phyloP scores from a whole-genome alignment of 1,284 basidiomycete genomes.

The Trametes hirsuta region DNA sequence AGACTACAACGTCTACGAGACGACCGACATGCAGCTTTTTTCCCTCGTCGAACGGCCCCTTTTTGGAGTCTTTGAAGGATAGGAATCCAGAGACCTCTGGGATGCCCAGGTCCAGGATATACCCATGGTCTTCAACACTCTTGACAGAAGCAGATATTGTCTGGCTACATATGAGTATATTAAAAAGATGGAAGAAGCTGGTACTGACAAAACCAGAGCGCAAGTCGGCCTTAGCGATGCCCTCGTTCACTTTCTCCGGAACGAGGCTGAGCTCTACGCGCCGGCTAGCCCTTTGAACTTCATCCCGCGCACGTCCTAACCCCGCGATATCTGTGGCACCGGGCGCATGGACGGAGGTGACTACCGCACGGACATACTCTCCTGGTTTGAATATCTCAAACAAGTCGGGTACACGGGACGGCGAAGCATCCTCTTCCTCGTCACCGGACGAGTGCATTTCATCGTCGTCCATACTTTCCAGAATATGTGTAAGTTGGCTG shows the following conservation, averaged over 20 bases:
- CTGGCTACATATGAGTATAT: conserved; percentile 42
- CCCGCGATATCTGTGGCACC: conserved; percentile 63
- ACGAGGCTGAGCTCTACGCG: conserved; percentile 89
- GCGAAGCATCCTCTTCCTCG: conserved; percentile 40
- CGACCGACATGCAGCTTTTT: conserved; percentile 64
- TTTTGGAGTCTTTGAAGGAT: conserved; percentile 66
- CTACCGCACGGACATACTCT: conserved; percentile 85
- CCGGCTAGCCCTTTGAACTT: conserved; percentile 66
- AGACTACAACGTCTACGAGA: conserved; percentile 66
- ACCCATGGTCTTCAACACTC: conserved; percentile 94
- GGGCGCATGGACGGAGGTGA: conserved; percentile 65
- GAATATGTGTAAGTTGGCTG: conserved; percentile 74
- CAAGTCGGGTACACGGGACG: conserved; percentile 63
- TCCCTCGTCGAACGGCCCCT: conserved; percentile 43
- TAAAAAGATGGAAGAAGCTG: conserved; percentile 9
- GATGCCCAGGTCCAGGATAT: conserved; percentile 86
- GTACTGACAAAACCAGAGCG: conserved; percentile 70
- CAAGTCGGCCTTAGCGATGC: conserved; percentile 81
- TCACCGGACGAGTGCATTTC: conserved; percentile 48
- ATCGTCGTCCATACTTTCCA: conserved; percentile 66
- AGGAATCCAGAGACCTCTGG: conserved; percentile 79
- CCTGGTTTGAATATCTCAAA: conserved; percentile 81
- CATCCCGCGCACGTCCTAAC: conserved; percentile 64
- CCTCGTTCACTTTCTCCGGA: conserved; percentile 86
- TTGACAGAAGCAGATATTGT: conserved; percentile 78